These are phyloP conservation scores for Psilocybe tampanensis DNA, from an alignment of 768 basidiomycete genomes.

Conservation along the genomic window DNA sequence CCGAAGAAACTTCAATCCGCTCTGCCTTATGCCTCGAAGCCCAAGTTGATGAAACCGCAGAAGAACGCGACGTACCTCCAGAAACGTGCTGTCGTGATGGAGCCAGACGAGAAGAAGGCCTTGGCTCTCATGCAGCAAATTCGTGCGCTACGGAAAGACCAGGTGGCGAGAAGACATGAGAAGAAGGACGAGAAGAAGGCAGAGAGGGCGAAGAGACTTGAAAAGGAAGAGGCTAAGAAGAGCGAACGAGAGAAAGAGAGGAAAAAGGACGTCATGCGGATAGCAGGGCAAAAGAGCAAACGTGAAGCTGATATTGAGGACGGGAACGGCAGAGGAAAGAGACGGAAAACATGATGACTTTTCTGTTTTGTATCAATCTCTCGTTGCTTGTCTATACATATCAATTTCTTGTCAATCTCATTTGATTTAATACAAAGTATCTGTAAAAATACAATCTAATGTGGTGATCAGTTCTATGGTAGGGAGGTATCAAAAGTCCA, in stretches of 20 bases:
- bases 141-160: slow-evolving; percentile 87
- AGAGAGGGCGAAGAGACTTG: slow-evolving; percentile 70
- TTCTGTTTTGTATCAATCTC: background rate
- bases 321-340: slow-evolving; percentile 53
- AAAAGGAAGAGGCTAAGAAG: slow-evolving; percentile 65
- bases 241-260: slow-evolving; percentile 75
- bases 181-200: slow-evolving; percentile 84
- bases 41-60: slow-evolving; percentile 80
- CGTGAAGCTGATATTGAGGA: slow-evolving; percentile 63
- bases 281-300: slow-evolving; percentile 72
- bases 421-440: no score
- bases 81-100: slow-evolving; percentile 93
- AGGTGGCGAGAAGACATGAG: slow-evolving; percentile 73
- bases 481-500: no score
- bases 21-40: slow-evolving; percentile 92
- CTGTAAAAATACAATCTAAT: background rate
- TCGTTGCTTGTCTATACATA: background rate
- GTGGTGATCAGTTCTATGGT: no score
- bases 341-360: slow-evolving; percentile 40
- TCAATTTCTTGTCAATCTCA: background rate
- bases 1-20: slow-evolving; percentile 89
- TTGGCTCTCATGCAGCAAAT: slow-evolving; percentile 93
- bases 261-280: slow-evolving; percentile 75
- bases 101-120: slow-evolving; percentile 94
- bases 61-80: slow-evolving; percentile 83